A percentile compares a stretch with the other conserved stretches of the same genome.
Evolutionary conservation across 768 basidiomycete genomes (phyloP).

Genomic region (Chalciporus chontae): DNA sequence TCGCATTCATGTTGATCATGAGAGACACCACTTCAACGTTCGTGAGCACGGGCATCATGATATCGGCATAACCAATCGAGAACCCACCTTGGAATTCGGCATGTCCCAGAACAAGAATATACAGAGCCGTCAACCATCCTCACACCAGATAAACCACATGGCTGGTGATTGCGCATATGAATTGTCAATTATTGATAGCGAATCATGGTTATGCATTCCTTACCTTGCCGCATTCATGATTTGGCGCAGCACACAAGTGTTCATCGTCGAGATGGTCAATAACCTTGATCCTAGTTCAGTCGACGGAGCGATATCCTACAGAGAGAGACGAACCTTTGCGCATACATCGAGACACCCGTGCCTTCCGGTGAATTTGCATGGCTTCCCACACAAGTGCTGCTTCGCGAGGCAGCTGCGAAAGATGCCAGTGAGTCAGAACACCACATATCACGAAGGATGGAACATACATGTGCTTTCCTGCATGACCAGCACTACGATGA

Average conservation of each 20-base stretch:
- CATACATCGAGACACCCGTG: conserved; percentile 52
- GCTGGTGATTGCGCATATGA: conserved; percentile 25
- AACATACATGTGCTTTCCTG: conserved; percentile 51
- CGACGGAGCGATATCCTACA: neutral
- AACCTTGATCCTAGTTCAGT: conserved; percentile 30
- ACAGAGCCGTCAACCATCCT: conserved; percentile 24
- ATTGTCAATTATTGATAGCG: too few species aligned
- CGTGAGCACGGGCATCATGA: neutral
- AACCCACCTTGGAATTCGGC: conserved; percentile 40
- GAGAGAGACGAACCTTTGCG: conserved; percentile 39
- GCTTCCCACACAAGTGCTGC: conserved; percentile 52
- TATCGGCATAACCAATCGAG: neutral
- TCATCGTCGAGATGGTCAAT: conserved; percentile 44
- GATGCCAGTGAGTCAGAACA: neutral
- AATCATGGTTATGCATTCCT: neutral
- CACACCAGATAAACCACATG: conserved; percentile 38
- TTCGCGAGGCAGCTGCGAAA: conserved; percentile 47
- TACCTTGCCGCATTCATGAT: conserved; percentile 57
- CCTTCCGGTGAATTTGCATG: conserved; percentile 43
- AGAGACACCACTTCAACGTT: conserved; percentile 36
- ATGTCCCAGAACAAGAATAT: conserved; percentile 42
- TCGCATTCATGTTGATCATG: conserved; percentile 52
- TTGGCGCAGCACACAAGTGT: conserved; percentile 50
- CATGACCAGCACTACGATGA: conserved; percentile 49
- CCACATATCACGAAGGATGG: accelerated